Base-by-base conservation (phyloP, 2,329 filamentous ascomycete species). In the Metarhizium humberi region DNA sequence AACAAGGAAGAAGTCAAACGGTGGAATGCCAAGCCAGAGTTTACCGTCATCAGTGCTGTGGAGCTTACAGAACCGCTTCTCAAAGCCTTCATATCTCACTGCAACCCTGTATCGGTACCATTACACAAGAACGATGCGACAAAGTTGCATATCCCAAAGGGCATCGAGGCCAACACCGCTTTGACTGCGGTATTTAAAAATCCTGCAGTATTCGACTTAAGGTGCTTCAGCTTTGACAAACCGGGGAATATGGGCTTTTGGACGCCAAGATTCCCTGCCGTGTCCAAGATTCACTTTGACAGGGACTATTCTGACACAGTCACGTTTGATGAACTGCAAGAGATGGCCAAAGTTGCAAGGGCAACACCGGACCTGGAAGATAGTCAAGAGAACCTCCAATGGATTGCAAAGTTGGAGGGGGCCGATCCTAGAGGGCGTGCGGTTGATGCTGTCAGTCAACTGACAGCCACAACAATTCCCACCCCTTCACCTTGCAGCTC, bases 141-240 rank as follows among this genome's bases (percentile, higher is more conserved):
- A 48, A 60, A 68, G 1, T 62, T 87, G 8, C 70, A 75, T 16
- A 70, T 79, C 20, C 74, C 78, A 11, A 68, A 71, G 11, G 73
- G 75, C 0, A 60, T 78, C 2, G 70, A 75, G 52, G 67, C 68
- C 42, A 68, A 71, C 48, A 65, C 74, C 63, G 58, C 71, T 56
- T 71, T 79, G 59, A 73, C 75, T 0, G 70, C 76, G 2, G 69
- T 85, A 1, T 95, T 95, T 67, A 79, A 77, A 6, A 74, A 77
- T 0, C 90, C 90, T 0, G 80, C 90, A 20, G 82, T 96, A 0
- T 88, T 91, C 55, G 92, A 95, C 61, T 74, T 95, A 57, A 77
- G 88, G 29, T 92, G 90, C 53, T 88, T 89, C 58, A 85, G 86
- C 0, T 96, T 91, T 61, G 87, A 90, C 57, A 88, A 86, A 63